Base-by-base conservation (phyloP, 495 filamentous ascomycete genomes). In the Aspergillus egyptiacus region DNA sequence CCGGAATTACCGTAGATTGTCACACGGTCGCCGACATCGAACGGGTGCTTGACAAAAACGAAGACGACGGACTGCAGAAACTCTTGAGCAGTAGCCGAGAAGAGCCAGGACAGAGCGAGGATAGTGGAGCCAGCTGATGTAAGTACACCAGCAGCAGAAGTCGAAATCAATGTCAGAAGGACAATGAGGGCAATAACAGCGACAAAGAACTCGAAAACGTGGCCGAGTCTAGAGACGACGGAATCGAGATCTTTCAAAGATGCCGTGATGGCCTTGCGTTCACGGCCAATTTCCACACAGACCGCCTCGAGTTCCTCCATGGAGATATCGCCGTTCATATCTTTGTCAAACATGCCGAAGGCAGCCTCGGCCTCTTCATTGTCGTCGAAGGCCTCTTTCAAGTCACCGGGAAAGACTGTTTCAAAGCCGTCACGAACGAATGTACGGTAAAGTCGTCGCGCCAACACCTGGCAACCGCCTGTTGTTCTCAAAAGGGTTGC, bases 31-130 rank as follows among this genome's bases (percentile, higher is more conserved):
- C 91, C 91, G 11, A 96, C 93, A 63, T 97, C 93, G 56, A 96
- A 97, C 4, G 91, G 91, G 63, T 97, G 91, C 72, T 97, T 97
- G 60, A 97, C 86, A 57, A 97, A 95, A 50, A 97, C 91, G 58
- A 97, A 97, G 53, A 96, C 85, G 54, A 91, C 76, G 2, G 88
- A 94, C 59, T 94, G 80, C 1, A 96, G 76, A 54, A 96, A 95
- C 57, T 96, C 93, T 60, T 96, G 90, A 0, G 91, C 91, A 0
- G 93, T 97, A 2, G 85, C 85, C 28, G 87, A 85, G 59, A 97
- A 86, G 20, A 96, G 71, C 91, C 93, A 97, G 1, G 88, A 90
- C 7, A 96, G 74, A 7, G 89, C 93, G 5, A 96, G 76, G 18
- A 96, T 77, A 11, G 82, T 77, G 6, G 87, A 89, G n/a, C 91